A percentile compares a stretch with the other conserved stretches of the same genome.
phyloP scores from a whole-genome alignment of 1,139 yeast genomes.

The Pichiaceae sp. region DNA sequence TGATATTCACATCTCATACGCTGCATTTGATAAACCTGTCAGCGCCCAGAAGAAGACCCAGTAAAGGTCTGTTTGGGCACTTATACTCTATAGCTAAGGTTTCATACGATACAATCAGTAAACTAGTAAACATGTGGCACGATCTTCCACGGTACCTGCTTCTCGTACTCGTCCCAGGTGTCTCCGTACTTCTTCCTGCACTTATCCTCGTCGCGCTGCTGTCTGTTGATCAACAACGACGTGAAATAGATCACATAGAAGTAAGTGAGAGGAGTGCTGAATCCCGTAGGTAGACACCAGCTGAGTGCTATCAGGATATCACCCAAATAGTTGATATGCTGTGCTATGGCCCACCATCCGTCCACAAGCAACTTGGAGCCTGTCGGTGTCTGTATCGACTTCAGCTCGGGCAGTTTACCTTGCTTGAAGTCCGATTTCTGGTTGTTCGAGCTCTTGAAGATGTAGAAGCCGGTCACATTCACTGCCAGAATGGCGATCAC shows the following conservation, averaged over 20 bases:
- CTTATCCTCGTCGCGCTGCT: constrained; percentile 83
- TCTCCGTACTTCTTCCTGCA: constrained; percentile 81
- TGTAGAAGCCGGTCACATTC: constrained; percentile 57
- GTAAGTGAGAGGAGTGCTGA: constrained; percentile 73
- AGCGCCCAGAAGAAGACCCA: constrained; percentile 58
- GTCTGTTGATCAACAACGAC: constrained; percentile 75
- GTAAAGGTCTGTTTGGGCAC: constrained; percentile 19
- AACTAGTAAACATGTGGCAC: constrained; percentile 69
- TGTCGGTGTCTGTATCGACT: constrained; percentile 61
- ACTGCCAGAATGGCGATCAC: constrained; percentile 34
- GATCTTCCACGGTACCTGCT: constrained; percentile 77
- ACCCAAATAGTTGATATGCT: constrained; percentile 91
- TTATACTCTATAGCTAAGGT: neutral
- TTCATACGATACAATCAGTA: constrained; percentile 1
- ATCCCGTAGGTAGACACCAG: constrained; percentile 91
- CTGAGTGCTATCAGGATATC: constrained; percentile 91
- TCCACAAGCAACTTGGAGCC: constrained; percentile 78
- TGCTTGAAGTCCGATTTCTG: constrained; percentile 80
- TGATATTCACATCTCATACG: constrained; percentile 57
- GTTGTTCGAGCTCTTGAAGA: constrained; percentile 76
- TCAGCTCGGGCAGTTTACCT: constrained; percentile 60
- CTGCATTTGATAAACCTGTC: constrained; percentile 62
- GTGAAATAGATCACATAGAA: constrained; percentile 84
- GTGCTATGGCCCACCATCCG: constrained; percentile 95
- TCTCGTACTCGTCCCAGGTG: constrained; percentile 78